Base-by-base conservation (phyloP, 805 yeast genomes). In the Barnettozyma wickerhamii region DNA sequence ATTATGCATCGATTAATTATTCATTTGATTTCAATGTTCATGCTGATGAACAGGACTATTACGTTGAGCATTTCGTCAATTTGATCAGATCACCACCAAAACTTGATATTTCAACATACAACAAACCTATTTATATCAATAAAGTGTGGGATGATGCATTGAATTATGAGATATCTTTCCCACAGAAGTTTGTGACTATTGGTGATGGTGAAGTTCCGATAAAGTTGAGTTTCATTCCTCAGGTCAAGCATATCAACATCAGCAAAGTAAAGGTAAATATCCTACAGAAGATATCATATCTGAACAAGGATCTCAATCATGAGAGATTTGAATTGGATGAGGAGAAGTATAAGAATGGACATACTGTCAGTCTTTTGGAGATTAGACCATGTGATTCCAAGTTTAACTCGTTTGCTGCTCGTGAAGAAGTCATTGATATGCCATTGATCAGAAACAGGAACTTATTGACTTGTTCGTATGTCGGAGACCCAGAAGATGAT, bases 81-180 rank as follows among this genome's bases (percentile, higher is more conserved):
- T 48, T 68, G 12, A 53, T 71, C 1, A 61, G 75, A 45, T 64
- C 66, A 0, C 74, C 74, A 2, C 74, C 74, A 6, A 50, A 54
- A 7, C 46, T 49, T 6, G 66, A 68, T 1, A 45, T 59, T 2
- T 60, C 69, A 0, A 65, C 72, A 1, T 63, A 64, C 6, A 82
- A 84, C 55, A 85, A 83, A 54, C 88, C 95, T 0, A 74, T 85
- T 14, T 84, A 80, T 57, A 87, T 85, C 27, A 83, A 81, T 56
- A 70, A 85, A 46, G 71, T 79, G 1, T 85, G 93, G 93, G 77
- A 79, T 50, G 81, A 83, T 41, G 59, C 87, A 0, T 60, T 85
- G 28, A 78, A 79, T 41, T 85, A 85, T 59, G 83, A 83, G 48
- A 71, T 85, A 13, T 74, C 88, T 0, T 72, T 85, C 43, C 89